Conservation (phyloP, 345 rosid genomes). For the Aurinia saxatilis region DNA sequence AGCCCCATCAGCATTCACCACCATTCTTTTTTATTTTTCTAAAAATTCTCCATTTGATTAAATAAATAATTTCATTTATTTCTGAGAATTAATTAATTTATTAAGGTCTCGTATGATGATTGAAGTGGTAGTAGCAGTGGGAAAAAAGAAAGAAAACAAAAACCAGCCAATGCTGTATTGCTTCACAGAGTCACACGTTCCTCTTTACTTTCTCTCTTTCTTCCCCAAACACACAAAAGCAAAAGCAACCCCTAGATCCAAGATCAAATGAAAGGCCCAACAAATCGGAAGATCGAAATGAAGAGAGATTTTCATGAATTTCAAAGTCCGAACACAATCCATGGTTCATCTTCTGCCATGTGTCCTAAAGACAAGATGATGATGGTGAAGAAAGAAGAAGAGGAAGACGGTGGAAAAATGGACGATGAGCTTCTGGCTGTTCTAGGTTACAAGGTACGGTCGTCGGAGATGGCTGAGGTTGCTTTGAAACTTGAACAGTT, state of each 20-base stretch:
- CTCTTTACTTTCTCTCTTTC: constrained; percentile 18
- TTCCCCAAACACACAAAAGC: not conserved
- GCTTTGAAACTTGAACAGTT: constrained; percentile 78
- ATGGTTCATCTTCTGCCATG: constrained; percentile 8
- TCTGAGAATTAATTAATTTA: too few species aligned
- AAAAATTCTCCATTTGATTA: not conserved
- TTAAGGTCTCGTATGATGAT: constrained; percentile 13
- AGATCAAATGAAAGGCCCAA: constrained; percentile 5
- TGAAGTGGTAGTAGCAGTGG: constrained; percentile 42
- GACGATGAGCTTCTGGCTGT: constrained; percentile 71
- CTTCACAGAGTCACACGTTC: constrained; percentile 25
- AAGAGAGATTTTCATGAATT: constrained; percentile 47
- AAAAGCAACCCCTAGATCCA: constrained; percentile 7
- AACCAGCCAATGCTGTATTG: constrained; percentile 34
- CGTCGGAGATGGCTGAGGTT: constrained; percentile 86
- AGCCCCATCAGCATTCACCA: constrained; percentile 42
- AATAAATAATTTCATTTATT: too few species aligned
- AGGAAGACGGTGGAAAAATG: constrained; percentile 42
- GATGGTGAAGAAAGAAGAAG: constrained; percentile 40
- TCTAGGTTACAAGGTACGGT: constrained; percentile 64
- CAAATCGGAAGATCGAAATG: too few species aligned
- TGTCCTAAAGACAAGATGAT: constrained; percentile 34
- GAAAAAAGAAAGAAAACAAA: constrained; percentile 17
- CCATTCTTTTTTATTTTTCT: constrained; percentile 20
- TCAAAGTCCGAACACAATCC: constrained; percentile 11